Percentiles rank a stretch among this genome's conserved stretches.
These are phyloP conservation scores for Talaromyces rugulosus DNA, from an alignment of 2,329 filamentous ascomycete species.

Conservation along the genomic window DNA sequence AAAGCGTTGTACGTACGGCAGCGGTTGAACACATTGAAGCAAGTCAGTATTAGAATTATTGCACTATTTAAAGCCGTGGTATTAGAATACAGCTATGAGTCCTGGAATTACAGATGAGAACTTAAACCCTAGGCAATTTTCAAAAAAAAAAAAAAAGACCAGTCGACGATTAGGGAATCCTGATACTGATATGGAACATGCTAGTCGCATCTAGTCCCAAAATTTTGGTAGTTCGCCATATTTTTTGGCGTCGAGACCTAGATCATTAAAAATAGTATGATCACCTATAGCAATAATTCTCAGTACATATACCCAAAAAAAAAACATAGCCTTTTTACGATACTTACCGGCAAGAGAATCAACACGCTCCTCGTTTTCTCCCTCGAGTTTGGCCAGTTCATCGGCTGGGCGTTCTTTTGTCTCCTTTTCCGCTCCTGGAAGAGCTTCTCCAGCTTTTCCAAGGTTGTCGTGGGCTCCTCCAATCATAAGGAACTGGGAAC, in stretches of 20 bases:
- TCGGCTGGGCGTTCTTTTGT: slow-evolving; percentile 62
- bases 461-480: slow-evolving; percentile 48
- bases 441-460: slow-evolving; percentile 32
- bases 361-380: slow-evolving; percentile 68
- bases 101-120: not conserved
- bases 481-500: slow-evolving; percentile 74
- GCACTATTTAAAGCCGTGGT: not conserved
- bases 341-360: slow-evolving; percentile 51
- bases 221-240: slow-evolving; percentile 62
- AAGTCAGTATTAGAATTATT: not conserved
- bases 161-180: not conserved
- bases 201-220: slow-evolving; percentile 40
- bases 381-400: slow-evolving; percentile 69
- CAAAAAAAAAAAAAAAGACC: not conserved
- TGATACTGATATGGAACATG: not conserved
- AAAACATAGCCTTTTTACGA: not conserved
- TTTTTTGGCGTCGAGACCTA: slow-evolving; percentile 56
- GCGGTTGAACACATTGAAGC: not conserved
- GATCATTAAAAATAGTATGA: slow-evolving; percentile 57
- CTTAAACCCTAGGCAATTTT: not conserved
- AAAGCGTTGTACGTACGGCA: too few relatives aligned
- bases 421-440: slow-evolving; percentile 42
- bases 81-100: not conserved
- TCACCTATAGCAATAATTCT: slow-evolving; percentile 40
- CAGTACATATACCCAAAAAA: not conserved